Base-by-base conservation (phyloP, 176 grass and related monocot species). In the Rhynchospora breviuscula region DNA sequence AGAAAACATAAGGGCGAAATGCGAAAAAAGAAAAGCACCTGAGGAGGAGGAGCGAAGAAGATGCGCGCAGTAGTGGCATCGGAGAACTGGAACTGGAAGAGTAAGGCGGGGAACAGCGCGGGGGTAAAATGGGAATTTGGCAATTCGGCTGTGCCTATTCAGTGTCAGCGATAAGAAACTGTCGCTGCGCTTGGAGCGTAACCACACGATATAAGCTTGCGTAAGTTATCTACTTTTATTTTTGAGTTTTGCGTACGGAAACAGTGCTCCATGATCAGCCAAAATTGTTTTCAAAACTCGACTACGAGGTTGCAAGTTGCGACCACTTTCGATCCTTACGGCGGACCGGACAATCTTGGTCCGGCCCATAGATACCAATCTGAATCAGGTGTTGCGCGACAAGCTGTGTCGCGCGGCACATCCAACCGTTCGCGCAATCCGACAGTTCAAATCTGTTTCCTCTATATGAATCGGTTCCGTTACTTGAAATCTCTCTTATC, bases 1-100 rank as follows among this genome's bases (percentile, higher is more conserved):
- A 47, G 3, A 10, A n/a, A 40, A 57, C 64, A 63, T 58, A 81
- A 79, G 79, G 7, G 84, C 33, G 51, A 78, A 86, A 78, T 73
- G 67, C 63, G 84, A 81, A 59, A 68, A 88, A 75, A 44, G 81
- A 87, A 18, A 65, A 82, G 51, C 69, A 86, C 80, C 83, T 79
- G 79, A 89, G 81, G 74, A 91, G 81, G 49, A 92, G 79, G 62
- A 79, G 83, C 74, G 79, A 65, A 45, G 63, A 81, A 59, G 85
- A 68, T n/a, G 62, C 63, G 48, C 85, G 76, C 59, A 81, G 59
- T 48, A 68, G 18, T 33, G 6, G 90, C 93, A 95, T 95, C 86
- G 40, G 70, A 86, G 84, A 73, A 81, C 23, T 52, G 13, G 58
- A 45, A 81, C 33, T 80, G 57, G 67, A 35, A 80, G 80, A 58